Conservation (phyloP, 768 basidiomycete genomes). For the Leccinum imitatum region DNA sequence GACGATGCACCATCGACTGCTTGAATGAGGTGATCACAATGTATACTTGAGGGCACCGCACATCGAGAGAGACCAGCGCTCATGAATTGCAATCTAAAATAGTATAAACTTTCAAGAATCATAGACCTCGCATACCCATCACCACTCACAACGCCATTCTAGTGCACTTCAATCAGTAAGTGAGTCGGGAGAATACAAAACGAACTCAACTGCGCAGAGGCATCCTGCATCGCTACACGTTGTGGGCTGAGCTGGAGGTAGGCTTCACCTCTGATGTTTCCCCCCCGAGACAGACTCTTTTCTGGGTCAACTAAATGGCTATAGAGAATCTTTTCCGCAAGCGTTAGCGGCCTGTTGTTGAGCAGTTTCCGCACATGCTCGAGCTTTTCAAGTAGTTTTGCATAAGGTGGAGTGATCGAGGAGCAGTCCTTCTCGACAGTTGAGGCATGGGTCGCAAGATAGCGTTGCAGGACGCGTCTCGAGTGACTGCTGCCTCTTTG, state of each 20-base stretch:
- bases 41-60: slow-evolving; percentile 89
- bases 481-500: slow-evolving; percentile 15
- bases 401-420: slow-evolving; percentile 86
- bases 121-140: not conserved
- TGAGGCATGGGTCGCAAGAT: slow-evolving; percentile 41
- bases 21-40: slow-evolving; percentile 98
- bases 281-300: slow-evolving; percentile 60
- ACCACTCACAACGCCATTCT: slow-evolving; percentile 79
- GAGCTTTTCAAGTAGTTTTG: slow-evolving; percentile 66
- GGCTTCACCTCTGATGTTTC: slow-evolving; percentile 76
- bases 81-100: slow-evolving; percentile 88
- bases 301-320: slow-evolving; percentile 85
- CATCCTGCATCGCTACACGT: slow-evolving; percentile 97
- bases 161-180: slow-evolving; percentile 12
- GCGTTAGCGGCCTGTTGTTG: slow-evolving; percentile 72
- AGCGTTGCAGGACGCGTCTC: slow-evolving; percentile 25
- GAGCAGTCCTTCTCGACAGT: slow-evolving; percentile 56
- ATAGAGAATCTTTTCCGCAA: slow-evolving; percentile 98
- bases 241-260: slow-evolving; percentile 91
- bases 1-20: slow-evolving; percentile 84
- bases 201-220: slow-evolving; percentile 75
- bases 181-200: not conserved
- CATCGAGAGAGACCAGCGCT: slow-evolving; percentile 84
- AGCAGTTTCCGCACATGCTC: slow-evolving; percentile 66
- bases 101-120: slow-evolving; percentile 6